Conservation (phyloP, 768 basidiomycete species). For the Termitomyces sp. region DNA sequence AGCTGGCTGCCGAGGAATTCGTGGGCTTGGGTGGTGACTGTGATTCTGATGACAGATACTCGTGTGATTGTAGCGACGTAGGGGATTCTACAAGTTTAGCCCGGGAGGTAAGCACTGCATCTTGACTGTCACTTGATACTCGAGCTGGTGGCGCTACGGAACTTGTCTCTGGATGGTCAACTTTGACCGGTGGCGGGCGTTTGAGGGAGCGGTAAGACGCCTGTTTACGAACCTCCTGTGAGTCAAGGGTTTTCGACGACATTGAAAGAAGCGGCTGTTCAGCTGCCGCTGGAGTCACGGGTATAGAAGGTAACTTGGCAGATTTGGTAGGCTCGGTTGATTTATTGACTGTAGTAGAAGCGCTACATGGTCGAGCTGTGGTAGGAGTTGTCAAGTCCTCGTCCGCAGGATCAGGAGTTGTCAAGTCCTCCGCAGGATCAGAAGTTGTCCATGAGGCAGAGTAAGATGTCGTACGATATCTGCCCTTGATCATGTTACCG, state of each 20-base stretch:
- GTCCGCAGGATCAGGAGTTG: conserved; percentile 12
- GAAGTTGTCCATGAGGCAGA: conserved; percentile 9
- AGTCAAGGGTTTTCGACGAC: conserved; percentile 16
- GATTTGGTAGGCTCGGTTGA: conserved; percentile 10
- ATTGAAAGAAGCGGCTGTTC: conserved; percentile 15
- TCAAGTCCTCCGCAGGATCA: conserved; percentile 13
- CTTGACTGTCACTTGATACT: conserved; percentile 14
- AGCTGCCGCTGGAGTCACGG: conserved; percentile 16
- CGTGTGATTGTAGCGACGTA: conserved; percentile 28
- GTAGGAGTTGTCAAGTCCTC: conserved; percentile 17
- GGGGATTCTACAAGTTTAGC: conserved; percentile 42
- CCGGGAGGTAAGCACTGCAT: conserved; percentile 14
- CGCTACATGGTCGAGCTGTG: conserved; percentile 11
- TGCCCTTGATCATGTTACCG: conserved; percentile 10
- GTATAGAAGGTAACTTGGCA: conserved; percentile 7
- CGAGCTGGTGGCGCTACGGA: conserved; percentile 12
- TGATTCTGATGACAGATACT: conserved; percentile 14
- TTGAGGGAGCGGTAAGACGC: conserved; percentile 32
- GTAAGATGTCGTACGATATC: conserved; percentile 19
- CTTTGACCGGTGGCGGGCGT: conserved; percentile 20
- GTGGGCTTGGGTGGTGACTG: conserved; percentile 11
- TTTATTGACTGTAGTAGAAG: conserved; percentile 7
- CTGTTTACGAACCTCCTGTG: conserved; percentile 25
- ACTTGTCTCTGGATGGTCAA: conserved; percentile 21
- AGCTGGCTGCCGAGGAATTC: conserved; percentile 12